Conservation (phyloP, 345 rosid genomes). For the Aquilaria yunnanensis region DNA sequence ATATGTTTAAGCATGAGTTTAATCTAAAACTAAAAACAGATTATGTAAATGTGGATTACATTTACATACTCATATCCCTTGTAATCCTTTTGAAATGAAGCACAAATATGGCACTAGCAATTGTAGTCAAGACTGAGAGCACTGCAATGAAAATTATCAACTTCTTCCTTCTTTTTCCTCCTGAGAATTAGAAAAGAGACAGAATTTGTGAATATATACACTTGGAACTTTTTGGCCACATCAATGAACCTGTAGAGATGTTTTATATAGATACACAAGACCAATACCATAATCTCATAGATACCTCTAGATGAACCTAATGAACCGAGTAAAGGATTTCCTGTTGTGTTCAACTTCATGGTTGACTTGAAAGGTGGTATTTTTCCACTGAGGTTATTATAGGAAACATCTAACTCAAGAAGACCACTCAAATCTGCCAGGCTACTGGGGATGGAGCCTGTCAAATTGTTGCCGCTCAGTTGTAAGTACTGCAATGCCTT, state of each 20-base stretch:
- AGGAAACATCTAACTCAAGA: conserved; percentile 31
- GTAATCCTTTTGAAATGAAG: conserved; percentile 1
- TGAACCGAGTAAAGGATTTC: conserved; percentile 18
- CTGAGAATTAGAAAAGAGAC: conserved; percentile 1
- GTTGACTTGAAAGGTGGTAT: conserved; percentile 20
- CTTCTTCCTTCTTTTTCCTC: neutral
- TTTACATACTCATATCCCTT: neutral
- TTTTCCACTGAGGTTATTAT: conserved; percentile 36
- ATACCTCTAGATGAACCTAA: too few species aligned
- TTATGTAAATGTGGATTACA: neutral
- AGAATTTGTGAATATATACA: too few species aligned
- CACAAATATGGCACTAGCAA: neutral
- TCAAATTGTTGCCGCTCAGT: conserved; percentile 34
- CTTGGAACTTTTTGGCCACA: too few species aligned
- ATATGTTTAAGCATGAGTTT: too few species aligned
- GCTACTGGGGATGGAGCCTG: conserved; percentile 36
- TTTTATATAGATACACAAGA: too few species aligned
- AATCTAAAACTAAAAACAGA: too few species aligned
- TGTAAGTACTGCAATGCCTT: conserved; percentile 21
- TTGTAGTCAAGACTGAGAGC: neutral
- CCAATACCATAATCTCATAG: too few species aligned
- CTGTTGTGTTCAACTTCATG: conserved; percentile 21
- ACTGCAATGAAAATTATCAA: neutral
- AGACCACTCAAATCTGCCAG: conserved; percentile 30
- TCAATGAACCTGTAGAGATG: too few species aligned